A percentile compares a stretch with the other conserved stretches of the same genome.
These are phyloP conservation scores for Diutina scorzettiae DNA, from an alignment of 1,139 yeast genomes.

Conservation along the genomic window DNA sequence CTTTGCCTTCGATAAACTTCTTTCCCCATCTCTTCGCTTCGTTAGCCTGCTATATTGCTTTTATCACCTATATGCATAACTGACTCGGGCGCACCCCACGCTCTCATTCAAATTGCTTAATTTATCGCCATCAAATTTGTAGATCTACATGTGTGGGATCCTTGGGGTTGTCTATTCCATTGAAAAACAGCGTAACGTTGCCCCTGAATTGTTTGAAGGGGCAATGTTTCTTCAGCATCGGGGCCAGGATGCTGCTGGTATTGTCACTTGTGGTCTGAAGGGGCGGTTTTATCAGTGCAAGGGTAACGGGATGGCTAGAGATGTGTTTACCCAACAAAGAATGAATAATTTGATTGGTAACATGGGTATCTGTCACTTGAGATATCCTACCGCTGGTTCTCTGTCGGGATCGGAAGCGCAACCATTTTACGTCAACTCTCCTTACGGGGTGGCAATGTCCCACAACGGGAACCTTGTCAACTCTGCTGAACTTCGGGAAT, in stretches of 20 bases:
- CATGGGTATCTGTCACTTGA: conserved; percentile 89
- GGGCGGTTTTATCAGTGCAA: conserved; percentile 95
- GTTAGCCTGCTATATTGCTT: too few relatives aligned
- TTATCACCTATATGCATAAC: too few relatives aligned
- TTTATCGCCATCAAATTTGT: neutral
- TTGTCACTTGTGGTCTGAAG: conserved; percentile 86
- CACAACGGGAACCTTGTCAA: conserved; percentile 95
- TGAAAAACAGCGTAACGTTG: conserved; percentile 63
- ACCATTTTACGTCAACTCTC: conserved; percentile 95
- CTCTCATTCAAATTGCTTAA: neutral
- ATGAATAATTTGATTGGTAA: conserved; percentile 76
- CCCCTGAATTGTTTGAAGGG: conserved; percentile 87
- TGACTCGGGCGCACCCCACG: neutral
- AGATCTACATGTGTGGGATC: conserved; percentile 77
- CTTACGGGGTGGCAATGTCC: conserved; percentile 81
- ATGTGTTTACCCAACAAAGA: conserved; percentile 80
- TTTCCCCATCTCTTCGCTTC: too few relatives aligned
- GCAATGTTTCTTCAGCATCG: conserved; percentile 91
- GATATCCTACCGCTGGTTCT: conserved; percentile 99
- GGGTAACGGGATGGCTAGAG: conserved; percentile 98
- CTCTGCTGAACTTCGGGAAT: conserved; percentile 60
- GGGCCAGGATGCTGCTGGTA: conserved; percentile 99
- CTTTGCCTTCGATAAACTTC: too few relatives aligned
- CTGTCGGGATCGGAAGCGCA: conserved; percentile 96
- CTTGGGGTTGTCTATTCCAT: conserved; percentile 70